Percentiles rank a stretch among this genome's conserved stretches.
Evolutionary conservation across 805 yeast species (phyloP).

Genomic region (Metschnikowia drakensbergensis): DNA sequence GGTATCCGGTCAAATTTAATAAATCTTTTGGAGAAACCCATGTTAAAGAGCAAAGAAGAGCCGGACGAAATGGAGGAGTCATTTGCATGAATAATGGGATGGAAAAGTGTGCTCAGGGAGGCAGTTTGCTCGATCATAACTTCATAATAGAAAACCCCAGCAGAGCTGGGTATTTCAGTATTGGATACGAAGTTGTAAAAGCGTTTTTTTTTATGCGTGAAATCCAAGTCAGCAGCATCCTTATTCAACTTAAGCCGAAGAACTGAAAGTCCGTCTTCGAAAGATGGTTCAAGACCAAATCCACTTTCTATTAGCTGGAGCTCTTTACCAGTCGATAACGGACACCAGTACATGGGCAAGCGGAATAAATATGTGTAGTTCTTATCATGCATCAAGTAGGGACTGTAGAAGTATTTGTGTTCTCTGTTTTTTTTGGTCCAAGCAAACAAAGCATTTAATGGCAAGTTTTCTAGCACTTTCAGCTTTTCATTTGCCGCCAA

Average conservation of each 20-base stretch:
- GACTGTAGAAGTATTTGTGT: conserved; percentile 23
- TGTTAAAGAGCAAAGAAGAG: conserved; percentile 28
- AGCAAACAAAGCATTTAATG: conserved; percentile 12
- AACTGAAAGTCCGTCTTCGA: conserved; percentile 28
- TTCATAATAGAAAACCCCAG: conserved; percentile 42
- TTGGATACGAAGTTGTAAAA: conserved; percentile 39
- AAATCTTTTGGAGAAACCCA: conserved; percentile 32
- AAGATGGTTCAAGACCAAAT: conserved; percentile 24
- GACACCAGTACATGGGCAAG: conserved; percentile 39
- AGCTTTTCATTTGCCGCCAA: neutral
- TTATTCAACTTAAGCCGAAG: conserved; percentile 21
- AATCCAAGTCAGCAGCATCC: neutral
- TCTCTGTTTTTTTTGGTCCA: conserved; percentile 15
- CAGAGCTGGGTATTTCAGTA: conserved; percentile 28
- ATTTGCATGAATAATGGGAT: conserved; percentile 31
- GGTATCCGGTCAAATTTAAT: conserved; percentile 22
- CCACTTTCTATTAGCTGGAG: conserved; percentile 22
- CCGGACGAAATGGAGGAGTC: conserved; percentile 34
- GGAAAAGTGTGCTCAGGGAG: conserved; percentile 28
- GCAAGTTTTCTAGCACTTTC: neutral
- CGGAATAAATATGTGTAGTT: conserved; percentile 26
- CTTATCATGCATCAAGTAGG: conserved; percentile 26
- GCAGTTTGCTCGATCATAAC: conserved; percentile 34
- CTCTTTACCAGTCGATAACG: conserved; percentile 28
- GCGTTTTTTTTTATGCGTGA: conserved; percentile 11